Base-by-base conservation (phyloP, 2,329 filamentous ascomycete species). In the Colletotrichum sidae region DNA sequence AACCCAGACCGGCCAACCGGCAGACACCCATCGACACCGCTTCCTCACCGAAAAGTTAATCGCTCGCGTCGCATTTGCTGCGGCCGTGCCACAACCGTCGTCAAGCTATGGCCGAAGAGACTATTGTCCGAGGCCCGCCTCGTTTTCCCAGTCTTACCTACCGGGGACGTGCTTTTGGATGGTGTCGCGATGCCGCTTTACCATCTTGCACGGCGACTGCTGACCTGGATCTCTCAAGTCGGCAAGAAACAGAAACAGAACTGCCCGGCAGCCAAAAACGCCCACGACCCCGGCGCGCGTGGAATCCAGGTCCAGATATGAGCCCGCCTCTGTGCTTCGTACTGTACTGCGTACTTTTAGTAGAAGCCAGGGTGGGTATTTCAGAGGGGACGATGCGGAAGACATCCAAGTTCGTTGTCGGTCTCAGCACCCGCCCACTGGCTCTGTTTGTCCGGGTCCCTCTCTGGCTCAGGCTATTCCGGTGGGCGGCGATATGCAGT, bases 401-500 rank as follows among this genome's bases (percentile, higher is more conserved):
- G 13, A 45, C n/a, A 37, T 33, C 37, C 34, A 45, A 17, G 13
- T 41, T 52, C 17, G 53, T 62, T 65, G 52, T 25, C 25, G 25
- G 25, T 25, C 46, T 37, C 53, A 34, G 53, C 46, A 53, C 41
- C 53, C 41, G 37, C n/a, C 34, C 49, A 33, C 47, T 60, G 45
- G 33, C 46, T 50, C 37, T 49, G 55, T 35, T n/a, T 15, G 37
- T 25, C 50, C 45, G 45, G 61, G 50, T 55, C 58, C n/a, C 25
- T 49, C 63, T 62, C 63, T 56, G 58, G 63, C 58, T 62, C 63
- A 56, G 58, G 63, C 58, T 56, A 49, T 57, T 66, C 41, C 42
- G 63, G 58, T 66, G 58, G 58, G 58, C 25, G 25, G 25, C 58
- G 37, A 45, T 38, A 53, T 65, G 62, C 62, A 65, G 41, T 52